Base-by-base conservation (phyloP, 352 stramenopile species). In the Globisporangium irregulare region DNA sequence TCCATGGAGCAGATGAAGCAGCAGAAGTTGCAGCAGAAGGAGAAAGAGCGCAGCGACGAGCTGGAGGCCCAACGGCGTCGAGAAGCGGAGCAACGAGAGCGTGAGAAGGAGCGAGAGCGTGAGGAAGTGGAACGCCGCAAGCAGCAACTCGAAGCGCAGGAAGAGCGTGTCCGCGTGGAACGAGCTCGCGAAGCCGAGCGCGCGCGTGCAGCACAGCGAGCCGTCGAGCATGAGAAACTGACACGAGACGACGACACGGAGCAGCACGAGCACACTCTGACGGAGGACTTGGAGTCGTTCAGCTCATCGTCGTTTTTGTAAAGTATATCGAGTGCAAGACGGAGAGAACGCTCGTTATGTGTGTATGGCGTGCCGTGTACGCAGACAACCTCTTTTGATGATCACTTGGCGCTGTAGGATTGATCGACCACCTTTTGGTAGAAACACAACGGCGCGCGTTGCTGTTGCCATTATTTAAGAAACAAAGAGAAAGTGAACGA, bases 1-100 rank as follows among this genome's bases (percentile, higher is more conserved):
- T 92, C 88, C 6, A 92, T 92, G 85, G 88, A 96, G 69, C 85
- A 96, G 61, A 86, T 90, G 58, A 96, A 96, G 66, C 85, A 94
- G 63, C 88, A 95, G 51, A 94, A 95, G 58, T 76, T 94, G 34
- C 83, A 93, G 63, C 86, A 91, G 54, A 91, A 95, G 72, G 87
- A 95, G 29, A 89, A 85, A 62, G 83, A 91, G 43, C 80, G 84
- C 1, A 80, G 63, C 54, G 79, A 94, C 32, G 86, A 93, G 57
- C 66, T 90, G 25, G 81, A 91, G 68, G 80, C 78, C 15, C 76
- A 91, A 61, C 87, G 89, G 62, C 75, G 76, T 27, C 84, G 84
- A 14, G 84, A 94, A 59, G 64, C 68, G 18, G 88, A 94, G 56
- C 72, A 80, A 66, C 81, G 82, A 48, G 76, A 89, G 55, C 89